phyloP scores from a whole-genome alignment of 371 early-diverging fungal species.

The Mortierella sp. region DNA sequence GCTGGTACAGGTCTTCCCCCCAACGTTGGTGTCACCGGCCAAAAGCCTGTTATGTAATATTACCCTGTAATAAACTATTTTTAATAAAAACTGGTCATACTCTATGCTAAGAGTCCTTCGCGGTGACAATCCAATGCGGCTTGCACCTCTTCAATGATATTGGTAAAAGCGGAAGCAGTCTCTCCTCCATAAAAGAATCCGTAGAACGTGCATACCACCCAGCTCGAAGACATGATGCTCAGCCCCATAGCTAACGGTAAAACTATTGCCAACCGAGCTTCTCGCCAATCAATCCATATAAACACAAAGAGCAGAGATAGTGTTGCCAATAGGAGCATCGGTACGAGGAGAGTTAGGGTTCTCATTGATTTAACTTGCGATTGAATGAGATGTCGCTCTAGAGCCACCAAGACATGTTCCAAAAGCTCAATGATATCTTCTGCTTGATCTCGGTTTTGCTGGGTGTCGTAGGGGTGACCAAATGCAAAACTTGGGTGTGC shows the following conservation, averaged over 20 bases:
- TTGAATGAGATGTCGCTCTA: conserved; percentile 7
- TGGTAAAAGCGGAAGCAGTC: not conserved
- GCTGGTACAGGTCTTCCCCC: not conserved
- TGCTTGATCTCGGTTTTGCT: not conserved
- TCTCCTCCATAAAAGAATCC: conserved; percentile 6
- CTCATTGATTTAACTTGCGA: not conserved
- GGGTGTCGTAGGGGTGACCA: not conserved
- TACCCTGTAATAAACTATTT: not conserved
- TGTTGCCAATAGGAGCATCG: conserved; percentile 2
- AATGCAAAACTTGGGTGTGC: not conserved
- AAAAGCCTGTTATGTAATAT: conserved; percentile 33
- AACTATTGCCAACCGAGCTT: not conserved
- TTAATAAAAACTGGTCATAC: not conserved
- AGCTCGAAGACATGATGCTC: not conserved
- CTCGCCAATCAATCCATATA: conserved; percentile 9
- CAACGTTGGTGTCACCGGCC: conserved; percentile 3
- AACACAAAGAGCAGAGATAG: conserved; percentile 11
- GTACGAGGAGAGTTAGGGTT: conserved; percentile 1
- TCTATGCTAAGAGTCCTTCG: not conserved
- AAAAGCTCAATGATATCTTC: conserved; percentile 5
- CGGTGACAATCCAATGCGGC: not conserved
- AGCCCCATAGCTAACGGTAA: not conserved
- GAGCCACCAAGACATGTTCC: conserved; percentile 11
- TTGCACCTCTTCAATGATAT: conserved; percentile 5
- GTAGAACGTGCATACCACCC: not conserved